Percentiles rank a stretch among this genome's conserved stretches.
Conservation (phyloP, 169 alveolate species). For the Blepharisma undulans region DNA sequence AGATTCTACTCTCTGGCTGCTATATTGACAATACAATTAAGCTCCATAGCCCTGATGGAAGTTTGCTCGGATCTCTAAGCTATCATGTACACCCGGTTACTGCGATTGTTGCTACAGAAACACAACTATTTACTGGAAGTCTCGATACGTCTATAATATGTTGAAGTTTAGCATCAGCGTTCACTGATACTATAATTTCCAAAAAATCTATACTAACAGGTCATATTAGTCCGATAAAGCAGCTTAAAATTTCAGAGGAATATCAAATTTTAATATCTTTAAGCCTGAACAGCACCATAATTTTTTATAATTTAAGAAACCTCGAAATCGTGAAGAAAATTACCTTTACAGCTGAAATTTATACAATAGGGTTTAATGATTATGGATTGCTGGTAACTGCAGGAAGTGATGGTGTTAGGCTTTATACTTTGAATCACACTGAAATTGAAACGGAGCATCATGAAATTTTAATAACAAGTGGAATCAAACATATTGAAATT, state of each 20-base stretch:
- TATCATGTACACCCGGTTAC: not conserved
- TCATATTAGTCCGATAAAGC: not conserved
- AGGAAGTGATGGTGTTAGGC: not conserved
- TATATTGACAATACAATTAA: not conserved
- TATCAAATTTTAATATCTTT: not conserved
- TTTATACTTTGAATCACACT: not conserved
- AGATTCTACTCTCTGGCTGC: not conserved
- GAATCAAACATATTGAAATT: not conserved
- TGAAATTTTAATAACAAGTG: not conserved
- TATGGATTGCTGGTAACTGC: not conserved
- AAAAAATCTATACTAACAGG: not conserved
- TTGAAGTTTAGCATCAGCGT: not conserved
- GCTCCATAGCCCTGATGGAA: conserved; percentile 21
- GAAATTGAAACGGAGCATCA: not conserved
- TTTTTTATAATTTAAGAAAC: not conserved
- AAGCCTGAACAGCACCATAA: not conserved
- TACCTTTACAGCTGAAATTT: not conserved
- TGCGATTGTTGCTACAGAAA: not conserved
- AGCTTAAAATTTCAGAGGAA: not conserved
- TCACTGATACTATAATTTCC: not conserved
- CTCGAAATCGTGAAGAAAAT: not conserved
- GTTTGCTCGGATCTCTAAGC: not conserved
- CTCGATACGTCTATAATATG: conserved; percentile 6
- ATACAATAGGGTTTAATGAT: not conserved
- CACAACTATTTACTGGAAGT: conserved; percentile 15